phyloP scores from a whole-genome alignment of 305 asterid species.

The Rubia balearica region DNA sequence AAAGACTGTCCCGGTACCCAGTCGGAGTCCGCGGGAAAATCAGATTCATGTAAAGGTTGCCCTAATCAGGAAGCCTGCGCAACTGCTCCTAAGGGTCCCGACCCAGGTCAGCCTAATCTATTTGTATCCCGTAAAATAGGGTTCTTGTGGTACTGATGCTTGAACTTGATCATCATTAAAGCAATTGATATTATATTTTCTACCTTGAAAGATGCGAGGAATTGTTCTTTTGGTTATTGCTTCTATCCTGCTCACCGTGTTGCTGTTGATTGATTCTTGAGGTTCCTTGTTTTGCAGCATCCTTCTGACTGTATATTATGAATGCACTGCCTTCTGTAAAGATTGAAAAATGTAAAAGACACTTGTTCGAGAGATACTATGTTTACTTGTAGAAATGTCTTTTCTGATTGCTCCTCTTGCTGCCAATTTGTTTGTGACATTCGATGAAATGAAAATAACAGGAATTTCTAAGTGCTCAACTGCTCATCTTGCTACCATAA shows the following conservation, averaged over 20 bases:
- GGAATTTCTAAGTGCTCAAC: too few relatives aligned
- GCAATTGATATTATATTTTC: neutral
- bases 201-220: too few relatives aligned
- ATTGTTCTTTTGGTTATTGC: neutral
- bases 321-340: neutral
- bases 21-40: constrained; percentile 83
- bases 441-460: neutral
- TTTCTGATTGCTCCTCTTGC: neutral
- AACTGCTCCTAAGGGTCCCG: constrained; percentile 96
- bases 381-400: neutral
- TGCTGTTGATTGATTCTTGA: neutral
- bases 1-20: constrained; percentile 87
- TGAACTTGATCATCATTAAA: too few relatives aligned
- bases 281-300: neutral
- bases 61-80: constrained; percentile 91
- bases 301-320: too few relatives aligned
- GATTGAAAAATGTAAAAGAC: neutral
- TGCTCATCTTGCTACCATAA: neutral
- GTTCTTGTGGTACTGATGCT: too few relatives aligned
- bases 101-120: constrained; percentile 44
- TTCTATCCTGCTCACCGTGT: neutral
- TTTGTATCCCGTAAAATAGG: neutral
- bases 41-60: constrained; percentile 72
- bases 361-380: neutral
- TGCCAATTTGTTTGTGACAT: neutral